Percentiles rank a stretch among this genome's conserved stretches.
Evolutionary conservation across 345 rosid genomes (phyloP).

Genomic region (Atalantia buxifolia): DNA sequence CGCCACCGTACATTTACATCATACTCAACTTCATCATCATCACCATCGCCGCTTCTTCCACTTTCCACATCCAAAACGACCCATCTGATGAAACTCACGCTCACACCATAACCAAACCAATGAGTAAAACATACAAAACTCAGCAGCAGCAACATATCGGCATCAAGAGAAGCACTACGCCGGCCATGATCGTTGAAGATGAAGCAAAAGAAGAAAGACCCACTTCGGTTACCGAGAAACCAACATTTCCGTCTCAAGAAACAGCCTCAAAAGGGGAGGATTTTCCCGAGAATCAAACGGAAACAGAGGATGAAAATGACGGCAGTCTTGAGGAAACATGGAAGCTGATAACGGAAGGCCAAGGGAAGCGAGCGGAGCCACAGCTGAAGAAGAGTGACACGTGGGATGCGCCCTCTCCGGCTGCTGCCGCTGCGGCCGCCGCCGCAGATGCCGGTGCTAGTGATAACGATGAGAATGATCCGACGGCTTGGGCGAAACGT

Average conservation of each 20-base stretch:
- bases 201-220: conserved; percentile 3
- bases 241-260: background rate
- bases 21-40: conserved; percentile 47
- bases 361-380: conserved; percentile 6
- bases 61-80: conserved; percentile 17
- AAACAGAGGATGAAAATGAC: conserved; percentile 9
- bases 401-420: conserved; percentile 33
- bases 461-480: background rate
- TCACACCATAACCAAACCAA: background rate
- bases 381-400: conserved; percentile 41
- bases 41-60: conserved; percentile 40
- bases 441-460: background rate
- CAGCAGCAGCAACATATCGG: background rate
- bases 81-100: background rate
- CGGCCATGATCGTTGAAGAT: background rate
- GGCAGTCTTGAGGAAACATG: conserved; percentile 42
- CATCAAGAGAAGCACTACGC: background rate
- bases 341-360: conserved; percentile 41
- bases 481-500: conserved; percentile 16
- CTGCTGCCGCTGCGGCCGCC: background rate
- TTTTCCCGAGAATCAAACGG: background rate
- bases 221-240: background rate
- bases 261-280: background rate
- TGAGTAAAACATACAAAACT: background rate
- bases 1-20: conserved; percentile 51